Percentiles rank a stretch among this genome's conserved stretches.
Conservation (phyloP, 1,284 basidiomycete species). For the Rhizopogon hawkerae region DNA sequence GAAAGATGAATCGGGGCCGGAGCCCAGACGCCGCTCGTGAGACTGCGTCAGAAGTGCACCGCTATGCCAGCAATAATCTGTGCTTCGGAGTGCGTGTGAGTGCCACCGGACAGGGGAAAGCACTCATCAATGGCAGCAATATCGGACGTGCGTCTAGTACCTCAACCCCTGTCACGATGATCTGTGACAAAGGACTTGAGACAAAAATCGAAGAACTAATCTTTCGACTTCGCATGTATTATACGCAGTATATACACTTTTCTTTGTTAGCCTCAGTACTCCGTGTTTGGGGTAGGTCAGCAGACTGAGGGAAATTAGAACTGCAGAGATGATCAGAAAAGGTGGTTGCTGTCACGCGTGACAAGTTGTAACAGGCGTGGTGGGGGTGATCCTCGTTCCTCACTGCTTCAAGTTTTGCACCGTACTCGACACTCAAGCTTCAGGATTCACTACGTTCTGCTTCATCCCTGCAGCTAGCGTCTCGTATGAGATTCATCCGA, state of each 20-base stretch:
- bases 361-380: constrained; percentile 10
- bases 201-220: too few species aligned
- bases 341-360: constrained; percentile 12
- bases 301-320: not conserved
- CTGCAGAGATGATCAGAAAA: not conserved
- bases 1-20: too few species aligned
- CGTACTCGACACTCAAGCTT: constrained; percentile 1
- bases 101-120: too few species aligned
- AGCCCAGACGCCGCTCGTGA: too few species aligned
- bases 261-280: constrained; percentile 2
- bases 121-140: too few species aligned
- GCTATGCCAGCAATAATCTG: too few species aligned
- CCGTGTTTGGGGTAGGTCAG: constrained; percentile 3
- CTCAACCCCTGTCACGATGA: too few species aligned
- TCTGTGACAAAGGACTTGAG: too few species aligned
- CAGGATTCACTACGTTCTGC: not conserved
- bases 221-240: too few species aligned
- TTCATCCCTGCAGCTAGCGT: not conserved
- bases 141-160: too few species aligned
- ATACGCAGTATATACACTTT: constrained; percentile 14
- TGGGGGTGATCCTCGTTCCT: constrained; percentile 16
- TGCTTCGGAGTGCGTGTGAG: too few species aligned
- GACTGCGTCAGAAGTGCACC: too few species aligned
- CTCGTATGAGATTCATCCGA: constrained; percentile 13
- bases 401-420: constrained; percentile 4